phyloP scores from a whole-genome alignment of 106 monocot species.

The Dendrobium catenatum region DNA sequence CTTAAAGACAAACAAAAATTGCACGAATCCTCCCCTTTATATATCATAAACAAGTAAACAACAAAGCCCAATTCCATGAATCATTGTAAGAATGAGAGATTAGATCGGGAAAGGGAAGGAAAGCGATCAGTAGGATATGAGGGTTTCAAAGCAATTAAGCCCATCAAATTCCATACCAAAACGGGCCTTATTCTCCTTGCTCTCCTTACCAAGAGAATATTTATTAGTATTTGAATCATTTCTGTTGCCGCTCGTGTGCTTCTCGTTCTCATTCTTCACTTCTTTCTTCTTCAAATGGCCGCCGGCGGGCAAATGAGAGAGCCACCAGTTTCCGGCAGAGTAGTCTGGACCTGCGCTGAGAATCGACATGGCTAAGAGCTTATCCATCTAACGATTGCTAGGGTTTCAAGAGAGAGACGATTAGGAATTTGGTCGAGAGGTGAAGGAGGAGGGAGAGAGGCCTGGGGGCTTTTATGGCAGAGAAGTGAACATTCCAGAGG shows the following conservation, averaged over 20 bases:
- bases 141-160: conserved; percentile 37
- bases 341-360: conserved; percentile 18
- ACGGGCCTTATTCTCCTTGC: conserved; percentile 12
- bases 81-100: background rate
- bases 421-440: background rate
- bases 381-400: conserved; percentile 14
- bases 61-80: background rate
- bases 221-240: background rate
- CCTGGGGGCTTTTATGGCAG: background rate
- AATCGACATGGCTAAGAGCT: conserved; percentile 30
- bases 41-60: too few relatives aligned
- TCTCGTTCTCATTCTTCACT: conserved; percentile 9
- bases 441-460: background rate
- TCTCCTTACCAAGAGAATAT: background rate
- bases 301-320: background rate
- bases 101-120: background rate
- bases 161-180: conserved; percentile 39
- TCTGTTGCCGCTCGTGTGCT: background rate
- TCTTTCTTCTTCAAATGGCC: background rate
- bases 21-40: too few relatives aligned
- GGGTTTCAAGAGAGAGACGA: background rate
- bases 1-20: too few relatives aligned
- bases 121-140: conserved; percentile 13
- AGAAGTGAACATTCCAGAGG: background rate
- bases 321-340: background rate